Evolutionary conservation across 768 basidiomycete species (phyloP).

Genomic region (Podaxis sp.): DNA sequence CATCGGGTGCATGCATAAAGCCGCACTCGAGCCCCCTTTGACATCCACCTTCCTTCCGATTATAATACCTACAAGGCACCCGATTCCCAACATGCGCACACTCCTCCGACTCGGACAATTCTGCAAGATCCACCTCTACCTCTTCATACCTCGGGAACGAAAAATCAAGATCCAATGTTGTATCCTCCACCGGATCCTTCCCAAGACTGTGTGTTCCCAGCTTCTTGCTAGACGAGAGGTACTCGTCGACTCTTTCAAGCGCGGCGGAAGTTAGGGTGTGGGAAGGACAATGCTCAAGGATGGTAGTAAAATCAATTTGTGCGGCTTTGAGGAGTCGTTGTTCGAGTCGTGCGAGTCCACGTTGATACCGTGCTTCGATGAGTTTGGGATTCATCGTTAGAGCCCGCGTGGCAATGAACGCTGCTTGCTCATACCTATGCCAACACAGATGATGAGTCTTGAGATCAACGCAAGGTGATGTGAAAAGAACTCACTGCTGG

Average conservation of each 20-base stretch:
- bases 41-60: conserved; percentile 40
- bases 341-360: conserved; percentile 39
- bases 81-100: conserved; percentile 44
- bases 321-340: conserved; percentile 28
- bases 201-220: neutral
- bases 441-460: conserved; percentile 9
- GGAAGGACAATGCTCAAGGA: conserved; percentile 24
- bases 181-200: conserved; percentile 11
- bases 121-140: conserved; percentile 27
- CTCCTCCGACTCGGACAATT: conserved; percentile 52
- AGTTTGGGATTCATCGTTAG: conserved; percentile 35
- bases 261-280: conserved; percentile 15
- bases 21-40: conserved; percentile 34
- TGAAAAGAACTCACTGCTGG: conserved; percentile 23
- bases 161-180: conserved; percentile 17
- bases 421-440: conserved; percentile 37
- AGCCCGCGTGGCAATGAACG: conserved; percentile 34
- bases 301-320: conserved; percentile 29
- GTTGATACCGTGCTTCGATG: conserved; percentile 38
- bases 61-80: conserved; percentile 51
- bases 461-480: conserved; percentile 6
- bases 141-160: conserved; percentile 25
- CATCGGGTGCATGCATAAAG: conserved; percentile 52
- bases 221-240: conserved; percentile 13
- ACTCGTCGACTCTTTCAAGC: conserved; percentile 18